phyloP scores from a whole-genome alignment of 352 stramenopile genomes.

The Vaucheria bursata region DNA sequence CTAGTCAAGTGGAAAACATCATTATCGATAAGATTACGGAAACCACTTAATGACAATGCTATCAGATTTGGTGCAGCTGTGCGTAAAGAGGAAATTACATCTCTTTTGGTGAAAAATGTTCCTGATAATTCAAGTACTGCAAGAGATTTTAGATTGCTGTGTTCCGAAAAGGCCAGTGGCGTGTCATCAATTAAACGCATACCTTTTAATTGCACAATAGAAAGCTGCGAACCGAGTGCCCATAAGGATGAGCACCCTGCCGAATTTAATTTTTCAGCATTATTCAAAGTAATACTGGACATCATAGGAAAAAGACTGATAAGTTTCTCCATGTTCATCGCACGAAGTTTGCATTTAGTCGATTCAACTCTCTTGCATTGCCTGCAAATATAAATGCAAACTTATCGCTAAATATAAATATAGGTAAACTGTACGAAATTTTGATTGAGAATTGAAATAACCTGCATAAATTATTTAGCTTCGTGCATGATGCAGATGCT shows the following conservation, averaged over 20 bases:
- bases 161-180: neutral
- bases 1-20: conserved; percentile 27
- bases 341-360: neutral
- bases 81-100: too few species aligned
- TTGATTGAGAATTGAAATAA: too few species aligned
- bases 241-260: conserved; percentile 23
- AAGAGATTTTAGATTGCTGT: conserved; percentile 5
- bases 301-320: conserved; percentile 25
- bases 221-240: conserved; percentile 15
- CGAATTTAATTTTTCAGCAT: conserved; percentile 22
- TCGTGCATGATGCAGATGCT: too few species aligned
- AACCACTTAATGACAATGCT: conserved; percentile 10
- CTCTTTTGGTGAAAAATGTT: neutral
- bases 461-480: too few species aligned
- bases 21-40: conserved; percentile 36
- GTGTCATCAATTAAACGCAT: neutral
- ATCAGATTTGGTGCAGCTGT: neutral
- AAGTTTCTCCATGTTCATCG: conserved; percentile 19
- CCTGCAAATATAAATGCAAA: too few species aligned
- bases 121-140: neutral
- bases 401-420: too few species aligned
- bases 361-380: neutral
- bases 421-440: too few species aligned
- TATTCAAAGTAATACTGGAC: conserved; percentile 23
- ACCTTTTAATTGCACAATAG: neutral